Base-by-base conservation (phyloP, 2,329 filamentous ascomycete species). In the Nectriaceae sp. region DNA sequence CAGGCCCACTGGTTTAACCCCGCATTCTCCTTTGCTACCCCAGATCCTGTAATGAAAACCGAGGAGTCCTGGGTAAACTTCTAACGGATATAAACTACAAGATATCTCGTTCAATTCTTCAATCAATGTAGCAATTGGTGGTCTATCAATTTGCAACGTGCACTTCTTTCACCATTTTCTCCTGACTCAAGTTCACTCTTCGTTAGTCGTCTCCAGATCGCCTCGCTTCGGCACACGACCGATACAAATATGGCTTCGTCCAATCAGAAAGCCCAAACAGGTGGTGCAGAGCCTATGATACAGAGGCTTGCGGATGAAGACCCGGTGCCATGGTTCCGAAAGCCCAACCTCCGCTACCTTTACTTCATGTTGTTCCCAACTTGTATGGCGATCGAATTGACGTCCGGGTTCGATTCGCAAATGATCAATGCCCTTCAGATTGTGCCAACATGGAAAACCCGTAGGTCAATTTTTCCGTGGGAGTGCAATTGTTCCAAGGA, bases 341-440 rank as follows among this genome's bases (percentile, higher is more conserved):
- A 42, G 16, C 4, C 21, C 3, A 42, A 42, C 40, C 40, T 42
- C 8, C 4, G 40, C 8, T 11, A 19, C 6, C 40, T 42, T 8
- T 42, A 42, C 40, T 10, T 42, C n/a, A 8, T 42, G 4, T 19
- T 42, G 11, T 5, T 42, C 16, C 40, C 40, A 16, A 31, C 4
- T 24, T 15, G 15, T n/a, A 15, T 42, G 21, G 40, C 15, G 21
- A 19, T 42, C 5, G 40, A 42, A 31, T 18, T 42, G 40, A 42
- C 40, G 4, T 31, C 40, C 46, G 73, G 74, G 8, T 76, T 74
- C 50, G 72, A 76, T 57, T 71, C 71, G 4, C 70, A 68, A 11
- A 72, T 77, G 65, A 72, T 76, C 65, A 75, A 76, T 53, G 71
- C 70, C 21, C 56, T 77, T 8, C 73, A 77, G 50, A 60, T 66